Conservation (phyloP, 2,329 filamentous ascomycete genomes). For the Colletotrichum endophyticum region DNA sequence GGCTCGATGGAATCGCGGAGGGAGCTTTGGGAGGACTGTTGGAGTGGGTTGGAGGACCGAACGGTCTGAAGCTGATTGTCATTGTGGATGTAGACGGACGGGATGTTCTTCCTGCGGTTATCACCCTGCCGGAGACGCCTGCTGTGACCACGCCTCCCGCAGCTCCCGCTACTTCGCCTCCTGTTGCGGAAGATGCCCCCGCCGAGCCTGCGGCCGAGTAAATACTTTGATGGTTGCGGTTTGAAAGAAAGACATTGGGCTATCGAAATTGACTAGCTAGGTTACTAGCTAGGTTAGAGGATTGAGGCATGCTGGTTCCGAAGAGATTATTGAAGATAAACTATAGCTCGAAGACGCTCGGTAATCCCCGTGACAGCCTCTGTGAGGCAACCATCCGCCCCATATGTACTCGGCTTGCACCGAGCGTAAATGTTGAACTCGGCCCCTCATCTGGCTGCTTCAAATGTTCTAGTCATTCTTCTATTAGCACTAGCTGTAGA, state of each 20-base stretch:
- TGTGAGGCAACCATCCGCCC: too few relatives aligned
- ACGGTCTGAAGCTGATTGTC: slow-evolving; percentile 5
- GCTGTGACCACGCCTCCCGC: fast-evolving
- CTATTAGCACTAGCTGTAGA: fast-evolving
- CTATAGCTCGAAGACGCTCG: background rate
- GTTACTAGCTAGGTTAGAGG: too few relatives aligned
- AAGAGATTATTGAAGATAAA: too few relatives aligned
- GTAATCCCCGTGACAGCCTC: background rate
- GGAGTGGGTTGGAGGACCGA: background rate
- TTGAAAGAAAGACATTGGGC: too few relatives aligned
- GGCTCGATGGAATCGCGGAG: background rate
- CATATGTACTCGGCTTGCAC: too few relatives aligned
- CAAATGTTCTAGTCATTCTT: too few relatives aligned
- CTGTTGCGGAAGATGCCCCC: background rate
- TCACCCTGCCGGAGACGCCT: background rate
- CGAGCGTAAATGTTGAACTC: too few relatives aligned
- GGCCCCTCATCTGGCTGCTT: too few relatives aligned
- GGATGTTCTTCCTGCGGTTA: background rate
- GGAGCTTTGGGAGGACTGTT: background rate
- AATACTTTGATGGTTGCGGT: too few relatives aligned
- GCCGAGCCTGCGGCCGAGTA: background rate
- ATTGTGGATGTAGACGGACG: background rate
- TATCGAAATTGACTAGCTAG: too few relatives aligned
- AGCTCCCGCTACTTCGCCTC: background rate
- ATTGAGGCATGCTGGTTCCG: background rate